Evolutionary conservation across 805 yeast species (phyloP).

Genomic region (Wickerhamiella alocasiicola): DNA sequence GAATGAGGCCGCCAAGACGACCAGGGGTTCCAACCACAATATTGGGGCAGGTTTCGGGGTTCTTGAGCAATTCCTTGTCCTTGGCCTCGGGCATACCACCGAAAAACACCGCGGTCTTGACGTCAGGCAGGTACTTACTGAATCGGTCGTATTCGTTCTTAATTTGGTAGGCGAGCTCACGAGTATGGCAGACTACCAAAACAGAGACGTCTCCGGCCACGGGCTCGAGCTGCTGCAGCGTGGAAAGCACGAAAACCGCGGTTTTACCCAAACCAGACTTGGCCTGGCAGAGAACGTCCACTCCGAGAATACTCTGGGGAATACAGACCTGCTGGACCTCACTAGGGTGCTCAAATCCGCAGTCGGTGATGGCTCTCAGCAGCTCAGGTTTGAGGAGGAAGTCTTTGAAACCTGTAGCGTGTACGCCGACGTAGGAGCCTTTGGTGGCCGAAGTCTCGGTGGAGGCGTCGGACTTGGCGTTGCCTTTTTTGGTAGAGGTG

Average conservation of each 20-base stretch:
- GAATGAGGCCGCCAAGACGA: conserved; percentile 84
- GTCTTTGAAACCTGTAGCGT: conserved; percentile 97
- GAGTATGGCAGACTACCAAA: conserved; percentile 91
- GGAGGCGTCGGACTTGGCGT: conserved; percentile 28
- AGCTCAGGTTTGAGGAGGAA: conserved; percentile 93
- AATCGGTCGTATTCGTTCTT: conserved; percentile 94
- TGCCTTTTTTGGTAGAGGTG: conserved; percentile 10
- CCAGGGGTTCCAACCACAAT: conserved; percentile 98
- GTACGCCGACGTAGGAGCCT: conserved; percentile 96
- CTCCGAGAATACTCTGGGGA: conserved; percentile 95
- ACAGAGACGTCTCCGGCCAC: conserved; percentile 94
- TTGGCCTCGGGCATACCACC: conserved; percentile 85
- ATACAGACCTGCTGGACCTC: conserved; percentile 98
- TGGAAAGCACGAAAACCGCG: conserved; percentile 91
- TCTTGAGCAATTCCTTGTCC: conserved; percentile 78
- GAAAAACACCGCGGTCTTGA: conserved; percentile 89
- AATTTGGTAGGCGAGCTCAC: conserved; percentile 97
- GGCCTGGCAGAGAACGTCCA: conserved; percentile 97
- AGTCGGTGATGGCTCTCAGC: conserved; percentile 93
- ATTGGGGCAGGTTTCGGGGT: conserved; percentile 91
- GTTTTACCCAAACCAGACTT: conserved; percentile 99
- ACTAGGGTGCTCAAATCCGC: conserved; percentile 99
- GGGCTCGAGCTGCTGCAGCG: conserved; percentile 94
- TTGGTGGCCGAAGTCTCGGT: conserved; percentile 46
- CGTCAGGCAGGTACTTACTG: conserved; percentile 97